phyloP scores from a whole-genome alignment of 352 stramenopile species.

The Globisporangium orthogonon region DNA sequence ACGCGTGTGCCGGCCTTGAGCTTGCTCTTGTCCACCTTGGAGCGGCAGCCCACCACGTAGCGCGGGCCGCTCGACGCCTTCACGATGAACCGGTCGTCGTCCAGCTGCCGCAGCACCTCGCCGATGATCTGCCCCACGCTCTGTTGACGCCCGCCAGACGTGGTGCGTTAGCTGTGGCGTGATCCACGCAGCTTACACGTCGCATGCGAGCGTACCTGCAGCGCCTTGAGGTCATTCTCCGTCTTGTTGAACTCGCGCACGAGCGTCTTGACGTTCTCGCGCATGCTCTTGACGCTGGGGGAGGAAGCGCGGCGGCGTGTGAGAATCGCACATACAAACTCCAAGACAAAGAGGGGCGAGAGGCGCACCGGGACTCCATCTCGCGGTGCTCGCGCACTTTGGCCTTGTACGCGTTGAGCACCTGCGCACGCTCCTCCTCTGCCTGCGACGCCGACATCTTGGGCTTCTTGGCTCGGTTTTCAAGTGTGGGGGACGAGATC shows the following conservation, averaged over 20 bases:
- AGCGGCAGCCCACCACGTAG: slow-evolving; percentile 97
- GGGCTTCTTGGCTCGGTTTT: slow-evolving; percentile 2
- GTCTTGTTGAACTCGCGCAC: slow-evolving; percentile 98
- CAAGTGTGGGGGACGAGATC: not conserved
- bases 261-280: slow-evolving; percentile 93
- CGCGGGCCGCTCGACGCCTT: slow-evolving; percentile 97
- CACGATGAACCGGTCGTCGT: slow-evolving; percentile 99
- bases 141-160: slow-evolving; percentile 25
- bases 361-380: slow-evolving; percentile 88
- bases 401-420: slow-evolving; percentile 92
- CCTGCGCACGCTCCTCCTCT: slow-evolving; percentile 89
- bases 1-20: slow-evolving; percentile 97
- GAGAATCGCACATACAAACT: not conserved
- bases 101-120: slow-evolving; percentile 97
- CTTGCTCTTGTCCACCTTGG: slow-evolving; percentile 92
- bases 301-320: no score
- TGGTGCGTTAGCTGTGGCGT: no score
- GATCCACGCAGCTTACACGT: no score
- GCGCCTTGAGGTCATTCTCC: slow-evolving; percentile 96
- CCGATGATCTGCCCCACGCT: slow-evolving; percentile 99
- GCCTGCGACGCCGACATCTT: slow-evolving; percentile 51
- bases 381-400: slow-evolving; percentile 97
- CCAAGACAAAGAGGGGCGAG: not conserved
- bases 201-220: slow-evolving; percentile 42
- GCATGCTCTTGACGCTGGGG: slow-evolving; percentile 93